phyloP scores from a whole-genome alignment of 257 asterid genomes.

The Solanum phureja region DNA sequence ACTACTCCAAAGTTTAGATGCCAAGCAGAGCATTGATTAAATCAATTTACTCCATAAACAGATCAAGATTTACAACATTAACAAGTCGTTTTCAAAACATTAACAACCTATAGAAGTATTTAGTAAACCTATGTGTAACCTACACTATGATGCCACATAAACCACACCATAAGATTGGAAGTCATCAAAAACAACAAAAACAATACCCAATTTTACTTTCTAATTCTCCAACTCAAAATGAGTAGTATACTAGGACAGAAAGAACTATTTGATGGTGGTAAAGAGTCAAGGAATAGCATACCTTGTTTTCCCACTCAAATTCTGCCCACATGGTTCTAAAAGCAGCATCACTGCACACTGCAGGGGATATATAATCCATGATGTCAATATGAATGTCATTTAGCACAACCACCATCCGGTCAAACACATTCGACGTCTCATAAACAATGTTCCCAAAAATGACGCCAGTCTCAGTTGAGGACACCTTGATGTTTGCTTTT shows the following conservation, averaged over 20 bases:
- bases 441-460: constrained; percentile 91
- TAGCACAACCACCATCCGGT: constrained; percentile 80
- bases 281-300: constrained; percentile 1
- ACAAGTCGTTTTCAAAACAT: background rate
- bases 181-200: background rate
- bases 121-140: background rate
- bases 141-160: background rate
- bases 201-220: background rate
- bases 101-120: background rate
- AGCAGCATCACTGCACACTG: constrained; percentile 83
- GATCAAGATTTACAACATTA: background rate
- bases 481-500: constrained; percentile 90
- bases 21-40: background rate
- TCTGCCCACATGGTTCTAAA: constrained; percentile 98
- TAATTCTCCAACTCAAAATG: background rate
- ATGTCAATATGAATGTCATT: constrained; percentile 96
- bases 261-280: background rate
- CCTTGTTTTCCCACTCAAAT: constrained; percentile 99
- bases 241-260: background rate
- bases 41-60: background rate
- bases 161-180: background rate
- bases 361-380: constrained; percentile 98
- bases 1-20: background rate
- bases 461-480: constrained; percentile 96
- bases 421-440: constrained; percentile 88